A percentile compares a stretch with the other conserved stretches of the same genome.
phyloP scores from a whole-genome alignment of 2,329 filamentous ascomycete genomes.

The Ascomycota sp. region DNA sequence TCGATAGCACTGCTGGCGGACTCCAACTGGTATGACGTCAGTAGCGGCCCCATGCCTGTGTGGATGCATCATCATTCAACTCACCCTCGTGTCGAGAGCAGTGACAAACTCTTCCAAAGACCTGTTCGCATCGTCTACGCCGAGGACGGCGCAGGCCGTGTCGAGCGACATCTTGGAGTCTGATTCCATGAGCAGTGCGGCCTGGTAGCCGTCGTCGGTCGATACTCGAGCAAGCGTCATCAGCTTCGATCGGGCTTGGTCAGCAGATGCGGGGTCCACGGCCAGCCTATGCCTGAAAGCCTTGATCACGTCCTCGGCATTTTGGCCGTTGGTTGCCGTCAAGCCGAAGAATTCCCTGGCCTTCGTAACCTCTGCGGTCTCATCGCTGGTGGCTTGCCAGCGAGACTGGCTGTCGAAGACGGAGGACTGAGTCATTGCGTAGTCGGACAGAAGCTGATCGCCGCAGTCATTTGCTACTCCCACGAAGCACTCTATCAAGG shows the following conservation, averaged over 20 bases:
- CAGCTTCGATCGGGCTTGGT: slow-evolving; percentile 13
- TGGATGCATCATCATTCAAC: no score
- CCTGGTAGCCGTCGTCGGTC: slow-evolving; percentile 14
- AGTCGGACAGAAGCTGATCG: slow-evolving; percentile 15
- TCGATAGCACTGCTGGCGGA: slow-evolving; percentile 9
- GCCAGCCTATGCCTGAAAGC: slow-evolving; percentile 15
- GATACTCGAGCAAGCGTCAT: slow-evolving; percentile 13
- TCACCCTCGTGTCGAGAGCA: slow-evolving; percentile 10
- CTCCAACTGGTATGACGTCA: slow-evolving; percentile 7
- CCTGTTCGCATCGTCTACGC: slow-evolving; percentile 5
- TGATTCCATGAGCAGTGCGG: slow-evolving; percentile 13
- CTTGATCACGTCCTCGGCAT: slow-evolving; percentile 12
- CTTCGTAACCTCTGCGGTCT: slow-evolving; percentile 12
- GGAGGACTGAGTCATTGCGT: slow-evolving; percentile 17
- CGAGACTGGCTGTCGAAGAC: slow-evolving; percentile 17
- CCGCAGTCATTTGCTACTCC: slow-evolving; percentile 14
- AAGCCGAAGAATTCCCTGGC: slow-evolving; percentile 15
- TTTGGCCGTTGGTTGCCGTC: slow-evolving; percentile 14
- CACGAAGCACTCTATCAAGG: slow-evolving; percentile 13
- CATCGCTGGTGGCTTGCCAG: slow-evolving; percentile 8
- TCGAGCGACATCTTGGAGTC: slow-evolving; percentile 15
- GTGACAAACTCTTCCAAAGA: slow-evolving; percentile 9
- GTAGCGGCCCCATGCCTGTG: no score
- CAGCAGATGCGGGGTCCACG: slow-evolving; percentile 11
- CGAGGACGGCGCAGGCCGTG: slow-evolving; percentile 13